These are phyloP conservation scores for Digitaria exilis DNA, from an alignment of 202 grass and related monocot genomes.

Conservation along the genomic window DNA sequence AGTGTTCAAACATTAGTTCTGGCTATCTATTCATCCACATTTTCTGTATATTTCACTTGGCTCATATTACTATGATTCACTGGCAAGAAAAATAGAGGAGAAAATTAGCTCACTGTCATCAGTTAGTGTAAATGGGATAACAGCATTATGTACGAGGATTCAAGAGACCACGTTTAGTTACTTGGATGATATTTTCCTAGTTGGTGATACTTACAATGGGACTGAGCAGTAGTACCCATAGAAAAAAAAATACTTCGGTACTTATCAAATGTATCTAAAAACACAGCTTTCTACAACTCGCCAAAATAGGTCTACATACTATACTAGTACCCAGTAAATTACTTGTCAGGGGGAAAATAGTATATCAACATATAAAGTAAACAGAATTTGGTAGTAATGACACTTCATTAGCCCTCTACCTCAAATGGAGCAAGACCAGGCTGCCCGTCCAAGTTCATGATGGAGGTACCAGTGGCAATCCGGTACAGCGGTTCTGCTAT, in stretches of 20 bases:
- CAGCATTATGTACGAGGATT: neutral
- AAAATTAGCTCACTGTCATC: neutral
- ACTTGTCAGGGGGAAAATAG: neutral
- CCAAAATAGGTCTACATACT: neutral
- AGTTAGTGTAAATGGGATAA: neutral
- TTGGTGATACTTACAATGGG: neutral
- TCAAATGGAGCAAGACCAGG: slow-evolving; percentile 80
- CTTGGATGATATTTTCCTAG: neutral
- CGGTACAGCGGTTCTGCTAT: slow-evolving; percentile 66
- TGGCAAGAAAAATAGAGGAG: slow-evolving; percentile 17
- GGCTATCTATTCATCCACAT: neutral
- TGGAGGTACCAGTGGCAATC: slow-evolving; percentile 68
- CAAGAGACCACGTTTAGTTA: neutral
- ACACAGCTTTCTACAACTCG: neutral
- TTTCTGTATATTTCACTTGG: slow-evolving; percentile 11
- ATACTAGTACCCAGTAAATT: neutral
- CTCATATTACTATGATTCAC: neutral
- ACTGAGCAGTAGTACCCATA: neutral
- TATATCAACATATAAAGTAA: neutral
- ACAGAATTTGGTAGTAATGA: neutral
- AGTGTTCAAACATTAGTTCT: neutral
- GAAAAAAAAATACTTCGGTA: slow-evolving; percentile 9
- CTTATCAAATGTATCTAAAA: slow-evolving; percentile 3
- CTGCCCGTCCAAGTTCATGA: slow-evolving; percentile 86
- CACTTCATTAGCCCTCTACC: slow-evolving; percentile 52